Base-by-base conservation (phyloP, 139 green algal genomes). In the Axilococcus clingmanii region DNA sequence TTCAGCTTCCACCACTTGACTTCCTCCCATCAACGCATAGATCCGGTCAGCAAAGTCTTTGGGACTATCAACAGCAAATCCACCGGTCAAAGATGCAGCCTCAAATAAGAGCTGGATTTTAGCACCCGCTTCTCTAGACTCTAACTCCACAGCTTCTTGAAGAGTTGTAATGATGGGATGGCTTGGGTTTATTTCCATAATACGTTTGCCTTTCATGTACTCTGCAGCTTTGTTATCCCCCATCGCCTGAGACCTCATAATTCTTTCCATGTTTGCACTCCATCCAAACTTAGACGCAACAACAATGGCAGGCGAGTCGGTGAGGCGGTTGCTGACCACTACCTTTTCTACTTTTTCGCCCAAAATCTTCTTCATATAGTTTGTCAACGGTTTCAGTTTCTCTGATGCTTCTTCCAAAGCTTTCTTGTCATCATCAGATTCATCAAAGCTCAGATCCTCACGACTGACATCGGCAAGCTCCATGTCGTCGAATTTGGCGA, bases 211-310 rank as follows among this genome's bases (percentile, higher is more conserved):
- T 25, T 75, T 74, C 93, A 99, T 99, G 75, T 94, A 97, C 50
- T 99, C 93, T 60, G 91, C 83, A 20, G 84, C 70, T 12, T 78
- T 74, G n/a, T 63, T 63, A 61, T 96, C 91, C 12, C 81, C 91
- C 84, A 99, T 83, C 0, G 89, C 71, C 65, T 84, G 71, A 7
- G 70, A 74, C 34, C 69, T 73, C 83, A 94, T 94, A 74, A 96
- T 90, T 37, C 84, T 80, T 73, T 99, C 90, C 89, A 96, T 97
- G 82, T 99, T 96, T 47, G 92, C 90, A 30, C 47, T 78, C 87
- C 91, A 99, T 14, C 93, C 93, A 64, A 96, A 94, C 75, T 98
- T 95, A 62, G 72, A 87, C 47, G 90, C 90, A 24, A 97, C 88
- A 16, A 99, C 75, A 5, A 93, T 78, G 68, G 82, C 94, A 30